Conservation (phyloP, 345 rosid species). For the Brassica napus region Da-Ae NC_063443.1:9818501-9819000, state of each 20-base stretch:
- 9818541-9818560: conserved; percentile 72
- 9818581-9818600: conserved; percentile 57
- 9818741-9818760: conserved; percentile 94
- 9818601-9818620: conserved; percentile 75
- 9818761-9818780: conserved; percentile 93
- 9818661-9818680: conserved; percentile 66
- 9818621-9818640: conserved; percentile 79
- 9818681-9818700: conserved; percentile 64
- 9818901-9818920: background rate
- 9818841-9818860: conserved; percentile 94
- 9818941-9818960: conserved; percentile 11
- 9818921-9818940: conserved; percentile 30
- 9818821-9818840: conserved; percentile 78
- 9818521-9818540: conserved; percentile 76
- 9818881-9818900: conserved; percentile 67
- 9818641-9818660: conserved; percentile 96
- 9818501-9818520: conserved; percentile 75
- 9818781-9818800: conserved; percentile 76
- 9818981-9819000: conserved; percentile 52
- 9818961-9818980: conserved; percentile 36
- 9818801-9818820: conserved; percentile 97
- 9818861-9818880: conserved; percentile 66
- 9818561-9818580: conserved; percentile 86
- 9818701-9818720: conserved; percentile 86
- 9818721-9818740: conserved; percentile 80